Base-by-base conservation (phyloP, 176 grass and related monocot species). In the Musa acuminata region DNA sequence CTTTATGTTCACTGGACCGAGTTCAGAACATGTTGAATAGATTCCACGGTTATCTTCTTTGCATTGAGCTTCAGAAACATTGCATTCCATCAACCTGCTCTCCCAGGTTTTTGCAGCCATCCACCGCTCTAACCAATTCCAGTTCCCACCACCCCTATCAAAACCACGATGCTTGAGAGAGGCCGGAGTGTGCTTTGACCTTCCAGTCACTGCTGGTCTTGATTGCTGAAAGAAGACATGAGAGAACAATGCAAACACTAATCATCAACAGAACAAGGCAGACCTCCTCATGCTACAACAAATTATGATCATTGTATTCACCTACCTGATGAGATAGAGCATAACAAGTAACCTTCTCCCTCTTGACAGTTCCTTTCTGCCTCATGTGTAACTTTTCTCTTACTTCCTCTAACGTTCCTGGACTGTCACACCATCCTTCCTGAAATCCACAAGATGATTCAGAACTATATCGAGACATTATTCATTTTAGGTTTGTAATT, bases 351-450 rank as follows among this genome's bases (percentile, higher is more conserved):
- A 90, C 94, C 16, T 90, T 71, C 82, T 91, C 90, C 0, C 90
- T 87, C 84, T 87, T 98, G 52, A 91, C 90, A 2, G 88, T 88
- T 16, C 90, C 94, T 19, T 87, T 81, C 83, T 93, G 90, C 55
- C 94, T 76, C 86, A 89, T 89, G 76, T 98, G 90, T 49, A 98
- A 77, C 77, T 93, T 98, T 24, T 85, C 78, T 50, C 86, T 91
- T 69, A 98, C 83, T 55, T 91, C 86, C 13, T 97, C 94, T 10
- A 93, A n/a, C 5, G 88, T 98, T 19, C 88, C 80, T 62, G 88
- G 90, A 51, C 86, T 91, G 50, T 98, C 94, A 63, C 94, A 98
- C 94, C 94, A 98, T 74, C 90, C 94, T 78, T 92, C 94, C 91
- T 96, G 79, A 70, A 85, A 83, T 51, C 0, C 64, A 70, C 4